Evolutionary conservation across 2,329 filamentous ascomycete genomes (phyloP), one percentile per base, ranked within the genome.

Genomic region (Paraphaeosphaeria sporulosa): DNA sequence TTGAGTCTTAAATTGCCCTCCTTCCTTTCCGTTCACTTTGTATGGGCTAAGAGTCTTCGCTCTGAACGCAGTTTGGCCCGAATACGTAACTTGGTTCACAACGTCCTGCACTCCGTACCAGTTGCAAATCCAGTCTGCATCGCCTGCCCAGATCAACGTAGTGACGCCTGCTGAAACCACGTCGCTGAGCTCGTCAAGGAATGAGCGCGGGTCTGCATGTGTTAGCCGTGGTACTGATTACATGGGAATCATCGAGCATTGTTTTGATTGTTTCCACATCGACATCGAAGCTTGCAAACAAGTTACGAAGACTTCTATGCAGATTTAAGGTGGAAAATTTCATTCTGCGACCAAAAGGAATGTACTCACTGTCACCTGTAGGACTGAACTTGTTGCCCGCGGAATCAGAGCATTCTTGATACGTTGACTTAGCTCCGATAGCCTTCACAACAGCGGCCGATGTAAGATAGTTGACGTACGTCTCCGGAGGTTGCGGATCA

Each of bases 1-100:
- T 67, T 86, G 90, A 73, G 94, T 90, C 17, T 91, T 86, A 70
- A 81, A 84, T 48, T 76, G 76, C 44, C 78, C 82, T 4, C 76
- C 72, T 69, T 85, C 82, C 70, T 80, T 81, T 2, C 81, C 80
- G 62, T 83, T 71, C 55, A 70, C 69, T 48, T 78, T 78, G 17
- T 74, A 71, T 3, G 78, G 78, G 4, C 60, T 63, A 42, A 84
- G 51, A 60, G 83, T 74, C 15, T 72, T 73, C 68, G 80, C 82
- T 0, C 82, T 81, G 8, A 83, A 82, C 3, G 52, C 55, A 1
- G 58, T 50, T 64, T 74, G 82, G 1, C 79, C 79, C 0, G 76
- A 63, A 1, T 78, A 76, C 2, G 64, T 62, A 15, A 83, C 73
- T n/a, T 70, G 55, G 19, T 77, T 69, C 1, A 77, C 71, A 2